Evolutionary conservation across 345 rosid species (phyloP).

Genomic region (Corchorus olitorius): DNA sequence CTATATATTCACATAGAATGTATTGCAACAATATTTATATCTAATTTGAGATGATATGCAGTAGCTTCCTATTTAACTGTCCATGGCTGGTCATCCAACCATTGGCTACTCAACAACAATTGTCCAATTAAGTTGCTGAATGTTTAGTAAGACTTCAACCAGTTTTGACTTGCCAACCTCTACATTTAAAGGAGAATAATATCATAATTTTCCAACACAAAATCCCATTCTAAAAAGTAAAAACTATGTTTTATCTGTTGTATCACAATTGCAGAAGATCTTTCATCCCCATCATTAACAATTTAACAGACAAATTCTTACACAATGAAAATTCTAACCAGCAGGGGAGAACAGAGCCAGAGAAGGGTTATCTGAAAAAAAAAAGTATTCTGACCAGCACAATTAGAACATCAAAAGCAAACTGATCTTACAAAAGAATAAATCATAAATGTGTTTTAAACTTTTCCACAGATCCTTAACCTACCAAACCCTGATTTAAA

Average conservation of each 20-base stretch:
- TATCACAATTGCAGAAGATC: background rate
- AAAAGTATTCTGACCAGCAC: background rate
- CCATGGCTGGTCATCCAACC: background rate
- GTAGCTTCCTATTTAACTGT: too few species aligned
- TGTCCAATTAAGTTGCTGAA: background rate
- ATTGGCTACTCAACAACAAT: too few species aligned
- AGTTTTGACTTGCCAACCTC: background rate
- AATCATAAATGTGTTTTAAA: background rate
- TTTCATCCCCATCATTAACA: background rate
- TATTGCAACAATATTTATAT: background rate
- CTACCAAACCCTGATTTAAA: background rate
- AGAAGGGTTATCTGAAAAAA: too few species aligned
- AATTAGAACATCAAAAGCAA: background rate
- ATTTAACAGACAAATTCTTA: background rate
- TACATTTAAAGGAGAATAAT: background rate
- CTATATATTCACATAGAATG: constrained; percentile 1
- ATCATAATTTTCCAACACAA: background rate
- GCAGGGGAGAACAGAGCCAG: background rate
- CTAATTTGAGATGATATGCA: too few species aligned
- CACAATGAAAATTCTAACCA: too few species aligned
- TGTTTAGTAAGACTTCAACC: background rate
- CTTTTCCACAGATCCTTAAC: background rate
- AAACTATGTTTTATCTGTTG: background rate
- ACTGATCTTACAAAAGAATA: background rate
- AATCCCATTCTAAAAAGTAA: too few species aligned